phyloP scores from a whole-genome alignment of 495 filamentous ascomycete genomes.

The Aspergillus taichungensis region DNA sequence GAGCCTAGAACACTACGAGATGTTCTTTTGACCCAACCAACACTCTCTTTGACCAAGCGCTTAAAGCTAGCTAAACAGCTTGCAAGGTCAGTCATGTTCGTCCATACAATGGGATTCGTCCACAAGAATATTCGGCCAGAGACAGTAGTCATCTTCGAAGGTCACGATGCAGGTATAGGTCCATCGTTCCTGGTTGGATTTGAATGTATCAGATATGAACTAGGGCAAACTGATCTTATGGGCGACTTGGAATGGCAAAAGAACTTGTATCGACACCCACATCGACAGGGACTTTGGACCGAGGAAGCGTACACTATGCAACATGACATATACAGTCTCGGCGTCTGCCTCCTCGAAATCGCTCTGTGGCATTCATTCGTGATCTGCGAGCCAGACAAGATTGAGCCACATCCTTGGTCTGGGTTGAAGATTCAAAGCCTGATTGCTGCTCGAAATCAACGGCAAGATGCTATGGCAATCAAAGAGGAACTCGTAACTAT shows the following conservation, averaged over 20 bases:
- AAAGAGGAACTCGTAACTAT: no score
- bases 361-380: slow-evolving; percentile 49
- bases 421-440: no score
- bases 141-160: slow-evolving; percentile 35
- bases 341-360: slow-evolving; percentile 53
- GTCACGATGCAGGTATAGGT: slow-evolving; percentile 10
- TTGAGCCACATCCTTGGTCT: no score
- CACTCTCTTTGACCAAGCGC: slow-evolving; percentile 20
- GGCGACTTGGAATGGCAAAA: slow-evolving; percentile 36
- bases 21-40: no score
- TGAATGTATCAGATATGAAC: slow-evolving; percentile 34
- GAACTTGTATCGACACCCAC: slow-evolving; percentile 51
- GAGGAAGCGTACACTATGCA: slow-evolving; percentile 44
- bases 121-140: slow-evolving; percentile 54
- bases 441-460: no score
- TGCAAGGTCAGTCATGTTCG: slow-evolving; percentile 36
- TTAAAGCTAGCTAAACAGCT: slow-evolving; percentile 37
- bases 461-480: no score
- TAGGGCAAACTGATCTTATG: slow-evolving; percentile 24
- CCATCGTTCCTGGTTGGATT: slow-evolving; percentile 42
- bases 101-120: slow-evolving; percentile 44
- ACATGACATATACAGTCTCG: slow-evolving; percentile 59
- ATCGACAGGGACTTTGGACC: slow-evolving; percentile 35
- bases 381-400: no score
- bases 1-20: no score